A percentile compares a stretch with the other conserved stretches of the same genome.
Conservation (phyloP, 176 grass and related monocot genomes). For the Eleusine coracana region DNA sequence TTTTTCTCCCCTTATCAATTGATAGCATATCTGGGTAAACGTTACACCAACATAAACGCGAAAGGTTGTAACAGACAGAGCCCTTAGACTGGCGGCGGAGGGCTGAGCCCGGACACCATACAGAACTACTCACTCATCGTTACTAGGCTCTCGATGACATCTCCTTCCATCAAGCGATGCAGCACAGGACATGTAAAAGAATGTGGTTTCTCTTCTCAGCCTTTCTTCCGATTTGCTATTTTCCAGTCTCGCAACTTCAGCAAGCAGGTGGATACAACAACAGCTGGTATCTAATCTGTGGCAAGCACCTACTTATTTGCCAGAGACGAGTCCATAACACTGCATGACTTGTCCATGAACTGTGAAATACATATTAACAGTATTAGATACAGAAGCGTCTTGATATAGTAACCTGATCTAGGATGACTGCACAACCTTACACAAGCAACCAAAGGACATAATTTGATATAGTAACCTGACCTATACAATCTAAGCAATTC, state of each 20-base stretch:
- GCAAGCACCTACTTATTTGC: slow-evolving; percentile 54
- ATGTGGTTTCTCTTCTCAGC: slow-evolving; percentile 23
- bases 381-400: background rate
- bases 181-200: slow-evolving; percentile 36
- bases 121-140: slow-evolving; percentile 40
- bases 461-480: background rate
- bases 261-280: slow-evolving; percentile 44
- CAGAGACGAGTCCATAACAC: slow-evolving; percentile 59
- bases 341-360: slow-evolving; percentile 73
- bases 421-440: background rate
- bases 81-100: slow-evolving; percentile 15
- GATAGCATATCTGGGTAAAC: slow-evolving; percentile 24
- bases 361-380: slow-evolving; percentile 26
- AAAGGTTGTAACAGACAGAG: slow-evolving; percentile 21
- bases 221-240: slow-evolving; percentile 6
- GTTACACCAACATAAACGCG: slow-evolving; percentile 33
- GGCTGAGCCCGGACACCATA: slow-evolving; percentile 1
- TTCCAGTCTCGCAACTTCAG: slow-evolving; percentile 22
- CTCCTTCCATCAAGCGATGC: slow-evolving; percentile 30
- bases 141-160: slow-evolving; percentile 16
- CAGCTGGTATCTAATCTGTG: slow-evolving; percentile 35
- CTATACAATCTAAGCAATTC: slow-evolving; percentile 4
- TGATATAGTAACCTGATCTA: background rate
- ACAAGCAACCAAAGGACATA: background rate
- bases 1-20: slow-evolving; percentile 12